Evolutionary conservation across 164 flowering plant species (phyloP).

Genomic region (Santalum album): DNA sequence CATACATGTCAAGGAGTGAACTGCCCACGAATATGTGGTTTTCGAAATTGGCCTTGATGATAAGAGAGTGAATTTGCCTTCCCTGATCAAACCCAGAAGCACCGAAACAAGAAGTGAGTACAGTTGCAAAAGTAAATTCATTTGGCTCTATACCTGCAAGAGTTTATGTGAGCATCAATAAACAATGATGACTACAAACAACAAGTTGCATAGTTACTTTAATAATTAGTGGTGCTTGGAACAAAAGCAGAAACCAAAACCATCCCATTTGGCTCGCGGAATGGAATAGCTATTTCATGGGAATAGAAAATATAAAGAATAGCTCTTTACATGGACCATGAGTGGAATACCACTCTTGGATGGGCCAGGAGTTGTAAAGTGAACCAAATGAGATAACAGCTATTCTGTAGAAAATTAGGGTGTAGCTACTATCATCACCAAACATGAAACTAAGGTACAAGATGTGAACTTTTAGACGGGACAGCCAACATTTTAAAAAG

Average conservation of each 20-base stretch:
- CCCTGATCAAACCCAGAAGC: constrained; percentile 29
- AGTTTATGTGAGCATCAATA: constrained; percentile 7
- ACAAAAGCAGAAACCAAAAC: not conserved
- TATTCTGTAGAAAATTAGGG: too few species aligned
- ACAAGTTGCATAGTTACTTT: not conserved
- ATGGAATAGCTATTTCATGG: too few species aligned
- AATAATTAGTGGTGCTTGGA: not conserved
- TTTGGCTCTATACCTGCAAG: constrained; percentile 54
- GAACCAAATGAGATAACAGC: too few species aligned
- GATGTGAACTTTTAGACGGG: too few species aligned
- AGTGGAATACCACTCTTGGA: too few species aligned
- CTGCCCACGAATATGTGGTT: constrained; percentile 54
- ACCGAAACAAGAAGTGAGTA: constrained; percentile 48
- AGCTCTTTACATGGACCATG: too few species aligned
- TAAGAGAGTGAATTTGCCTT: constrained; percentile 46
- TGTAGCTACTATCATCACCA: too few species aligned
- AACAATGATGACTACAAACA: not conserved
- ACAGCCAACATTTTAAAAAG: too few species aligned
- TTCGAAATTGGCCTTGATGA: constrained; percentile 35
- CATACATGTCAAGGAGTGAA: constrained; percentile 80
- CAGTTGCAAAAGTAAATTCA: constrained; percentile 59
- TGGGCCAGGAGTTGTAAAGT: too few species aligned
- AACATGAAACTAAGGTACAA: too few species aligned
- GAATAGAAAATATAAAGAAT: too few species aligned
- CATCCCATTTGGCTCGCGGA: too few species aligned